Evolutionary conservation across 2,329 filamentous ascomycete species (phyloP), one percentile per base, ranked within the genome.

Genomic region (Huntiella savannae): DNA sequence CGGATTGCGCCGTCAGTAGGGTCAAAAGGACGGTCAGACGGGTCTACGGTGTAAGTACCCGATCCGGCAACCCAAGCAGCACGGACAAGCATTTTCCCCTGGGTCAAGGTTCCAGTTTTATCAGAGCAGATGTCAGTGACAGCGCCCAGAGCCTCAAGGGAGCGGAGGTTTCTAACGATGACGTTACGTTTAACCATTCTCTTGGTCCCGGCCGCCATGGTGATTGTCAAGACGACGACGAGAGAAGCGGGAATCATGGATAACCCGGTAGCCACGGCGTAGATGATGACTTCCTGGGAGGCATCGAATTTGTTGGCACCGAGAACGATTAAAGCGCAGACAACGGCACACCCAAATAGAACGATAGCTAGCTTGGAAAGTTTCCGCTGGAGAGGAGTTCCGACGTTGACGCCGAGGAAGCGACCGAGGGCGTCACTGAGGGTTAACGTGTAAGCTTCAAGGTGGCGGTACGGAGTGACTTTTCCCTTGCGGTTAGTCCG

Each of bases 311-410:
- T 54, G 58, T 79, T 82, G 46, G 77, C 73, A 5, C 66, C 77
- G 40, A 81, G 68, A 35, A 82, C 77, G 53, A 83, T 74, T 52
- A 83, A 71, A 6, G 77, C 77, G 51, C 77, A 79, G 19, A 82
- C 54, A 10, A 83, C 70, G 2, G 79, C 79, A 44, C 80, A 70
- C 28, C 65, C 67, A 55, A 83, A 82, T 1, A 82, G 68, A 2
- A 79, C 58, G 13, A 82, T 65, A 16, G 79, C 79, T 43, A 83
- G 67, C 57, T 73, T 73, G 41, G 77, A 79, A 12, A 83, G 64
- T 55, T 79, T 81, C 53, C 71, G 69, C 58, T 82, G 77, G 13
- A 83, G 65, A 3, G 79, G 79, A 8, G 79, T 82, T 40, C 79
- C 79, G 10, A 79, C 70, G 46, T 73, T 78, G 49, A 82, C 69